These are phyloP conservation scores for Nicotiana tomentosiformis DNA, from an alignment of 257 asterid genomes.

Conservation along the genomic window DNA sequence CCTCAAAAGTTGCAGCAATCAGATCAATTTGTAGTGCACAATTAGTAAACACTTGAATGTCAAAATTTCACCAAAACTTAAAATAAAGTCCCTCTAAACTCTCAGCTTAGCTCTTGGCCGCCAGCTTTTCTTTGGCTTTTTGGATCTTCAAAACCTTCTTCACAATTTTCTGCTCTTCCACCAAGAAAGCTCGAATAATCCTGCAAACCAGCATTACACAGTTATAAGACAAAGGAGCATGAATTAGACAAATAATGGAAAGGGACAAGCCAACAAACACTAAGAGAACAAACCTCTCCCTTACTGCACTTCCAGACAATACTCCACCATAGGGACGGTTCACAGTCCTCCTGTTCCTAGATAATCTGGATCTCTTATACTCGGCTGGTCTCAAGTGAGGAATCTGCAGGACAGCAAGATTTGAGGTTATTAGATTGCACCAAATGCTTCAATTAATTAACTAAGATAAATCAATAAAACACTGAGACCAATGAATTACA, in stretches of 20 bases:
- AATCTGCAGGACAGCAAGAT: conserved; percentile 20
- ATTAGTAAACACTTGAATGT: conserved; percentile 9
- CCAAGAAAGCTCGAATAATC: conserved; percentile 39
- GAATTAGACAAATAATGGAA: background rate
- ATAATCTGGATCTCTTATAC: conserved; percentile 31
- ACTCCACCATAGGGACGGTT: conserved; percentile 40
- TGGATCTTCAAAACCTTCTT: conserved; percentile 43
- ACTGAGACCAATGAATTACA: no score
- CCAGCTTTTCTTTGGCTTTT: conserved; percentile 30
- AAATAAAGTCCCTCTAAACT: background rate
- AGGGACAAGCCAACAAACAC: background rate
- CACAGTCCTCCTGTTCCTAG: conserved; percentile 35
- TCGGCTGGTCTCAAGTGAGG: conserved; percentile 41
- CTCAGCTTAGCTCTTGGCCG: conserved; percentile 20
- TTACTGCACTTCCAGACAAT: conserved; percentile 34
- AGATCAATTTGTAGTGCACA: background rate
- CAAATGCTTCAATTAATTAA: background rate
- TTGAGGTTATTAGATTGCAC: background rate
- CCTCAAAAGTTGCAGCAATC: background rate
- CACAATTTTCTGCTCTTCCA: conserved; percentile 40
- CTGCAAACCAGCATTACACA: conserved; percentile 8
- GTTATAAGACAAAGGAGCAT: background rate
- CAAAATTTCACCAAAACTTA: background rate
- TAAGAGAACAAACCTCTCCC: conserved; percentile 23
- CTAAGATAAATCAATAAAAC: background rate